Evolutionary conservation across 2,329 filamentous ascomycete species (phyloP).

Genomic region (Hypoxylon sp.): DNA sequence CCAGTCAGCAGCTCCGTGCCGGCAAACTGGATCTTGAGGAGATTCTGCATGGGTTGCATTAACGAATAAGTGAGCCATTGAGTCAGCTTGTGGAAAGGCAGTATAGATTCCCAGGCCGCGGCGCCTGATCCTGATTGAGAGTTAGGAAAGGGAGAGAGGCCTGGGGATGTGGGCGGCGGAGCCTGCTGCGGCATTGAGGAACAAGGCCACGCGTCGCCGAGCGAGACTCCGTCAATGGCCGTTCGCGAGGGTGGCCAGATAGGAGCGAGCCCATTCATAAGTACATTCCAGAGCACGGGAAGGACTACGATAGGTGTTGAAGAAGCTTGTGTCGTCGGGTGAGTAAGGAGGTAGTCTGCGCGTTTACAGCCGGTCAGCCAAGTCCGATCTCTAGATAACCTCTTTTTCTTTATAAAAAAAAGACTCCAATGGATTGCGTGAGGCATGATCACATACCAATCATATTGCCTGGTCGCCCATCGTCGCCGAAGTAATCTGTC

Average conservation of each 20-base stretch:
- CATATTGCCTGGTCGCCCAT: constrained; percentile 93
- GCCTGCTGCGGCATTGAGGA: constrained; percentile 77
- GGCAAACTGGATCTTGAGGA: constrained; percentile 85
- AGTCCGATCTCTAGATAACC: neutral
- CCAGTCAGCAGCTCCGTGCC: constrained; percentile 88
- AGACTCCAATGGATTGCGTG: neutral
- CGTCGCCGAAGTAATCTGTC: constrained; percentile 84
- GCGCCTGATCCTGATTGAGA: constrained; percentile 41
- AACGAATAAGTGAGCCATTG: constrained; percentile 96
- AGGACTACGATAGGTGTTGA: constrained; percentile 89
- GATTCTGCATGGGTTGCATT: constrained; percentile 88
- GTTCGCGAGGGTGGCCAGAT: constrained; percentile 94
- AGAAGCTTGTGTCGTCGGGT: constrained; percentile 89
- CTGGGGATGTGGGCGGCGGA: constrained; percentile 64
- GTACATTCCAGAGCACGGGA: constrained; percentile 89
- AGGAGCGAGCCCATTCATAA: constrained; percentile 87
- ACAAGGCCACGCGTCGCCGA: constrained; percentile 97
- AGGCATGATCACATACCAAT: constrained; percentile 73
- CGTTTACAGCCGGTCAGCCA: constrained; percentile 45
- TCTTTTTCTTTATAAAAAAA: neutral
- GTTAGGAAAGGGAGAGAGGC: constrained; percentile 64
- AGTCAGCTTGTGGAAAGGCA: constrained; percentile 94
- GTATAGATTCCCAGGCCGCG: constrained; percentile 79
- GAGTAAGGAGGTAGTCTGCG: constrained; percentile 61
- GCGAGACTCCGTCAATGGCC: constrained; percentile 85